Evolutionary conservation across 345 rosid species (phyloP).

Genomic region (Salix dunnii): DNA sequence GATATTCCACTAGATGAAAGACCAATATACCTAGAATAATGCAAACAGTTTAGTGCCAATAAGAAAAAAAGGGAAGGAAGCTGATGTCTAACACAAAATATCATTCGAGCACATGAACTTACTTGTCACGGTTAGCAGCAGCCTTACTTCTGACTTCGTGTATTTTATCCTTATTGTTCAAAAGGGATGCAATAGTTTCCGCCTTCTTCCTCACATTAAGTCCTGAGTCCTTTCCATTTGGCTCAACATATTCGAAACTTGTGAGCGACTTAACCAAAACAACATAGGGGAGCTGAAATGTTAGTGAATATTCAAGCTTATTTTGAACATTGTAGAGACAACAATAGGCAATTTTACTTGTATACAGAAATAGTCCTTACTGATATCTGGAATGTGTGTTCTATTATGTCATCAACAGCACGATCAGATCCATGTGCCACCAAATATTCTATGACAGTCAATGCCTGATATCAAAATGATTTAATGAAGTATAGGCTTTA

Average conservation of each 20-base stretch:
- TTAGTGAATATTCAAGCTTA: conserved; percentile 22
- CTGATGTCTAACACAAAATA: conserved; percentile 7
- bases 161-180: conserved; percentile 83
- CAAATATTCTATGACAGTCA: conserved; percentile 89
- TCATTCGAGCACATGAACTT: conserved; percentile 25
- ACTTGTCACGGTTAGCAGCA: conserved; percentile 89
- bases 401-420: conserved; percentile 94
- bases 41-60: neutral
- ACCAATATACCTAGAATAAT: conserved; percentile 65
- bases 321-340: neutral
- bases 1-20: conserved; percentile 82
- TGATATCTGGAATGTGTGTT: conserved; percentile 92
- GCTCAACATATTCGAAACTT: conserved; percentile 94
- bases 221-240: conserved; percentile 89
- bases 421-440: conserved; percentile 96
- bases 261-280: conserved; percentile 63
- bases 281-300: conserved; percentile 18
- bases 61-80: conserved; percentile 5
- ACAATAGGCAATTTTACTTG: conserved; percentile 1
- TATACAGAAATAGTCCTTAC: conserved; percentile 45
- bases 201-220: conserved; percentile 95
- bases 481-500: conserved; percentile 4
- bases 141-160: conserved; percentile 88
- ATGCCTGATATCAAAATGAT: conserved; percentile 49
- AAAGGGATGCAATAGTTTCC: conserved; percentile 63